A percentile compares a stretch with the other conserved stretches of the same genome.
Conservation (phyloP, 73 alveolate genomes). For the Paraurostyla sp. region DNA sequence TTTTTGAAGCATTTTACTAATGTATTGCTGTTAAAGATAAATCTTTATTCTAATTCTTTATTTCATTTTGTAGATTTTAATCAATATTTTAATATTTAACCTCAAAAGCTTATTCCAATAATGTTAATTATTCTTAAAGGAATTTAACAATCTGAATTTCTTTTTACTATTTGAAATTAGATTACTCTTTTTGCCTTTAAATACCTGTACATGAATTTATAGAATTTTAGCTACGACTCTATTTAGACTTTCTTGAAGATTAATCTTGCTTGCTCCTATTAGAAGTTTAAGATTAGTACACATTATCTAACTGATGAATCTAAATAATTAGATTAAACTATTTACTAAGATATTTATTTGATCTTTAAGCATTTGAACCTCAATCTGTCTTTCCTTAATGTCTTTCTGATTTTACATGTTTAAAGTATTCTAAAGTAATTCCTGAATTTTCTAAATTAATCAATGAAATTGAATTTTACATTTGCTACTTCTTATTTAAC, state of each 20-base stretch:
- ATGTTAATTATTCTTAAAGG: neutral
- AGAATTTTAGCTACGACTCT: no score
- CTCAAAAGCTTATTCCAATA: neutral
- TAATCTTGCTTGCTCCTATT: neutral
- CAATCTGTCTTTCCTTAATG: neutral
- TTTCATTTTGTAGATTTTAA: neutral
- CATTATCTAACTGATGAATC: neutral
- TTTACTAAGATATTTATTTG: neutral
- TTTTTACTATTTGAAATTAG: neutral
- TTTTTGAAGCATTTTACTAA: no score
- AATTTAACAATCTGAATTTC: neutral
- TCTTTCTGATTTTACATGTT: neutral
- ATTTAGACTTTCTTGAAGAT: no score
- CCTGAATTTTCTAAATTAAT: neutral
- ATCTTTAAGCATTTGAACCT: neutral
- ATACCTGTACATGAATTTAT: no score
- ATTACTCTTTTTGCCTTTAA: neutral
- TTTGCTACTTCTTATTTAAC: neutral
- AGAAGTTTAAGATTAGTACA: neutral
- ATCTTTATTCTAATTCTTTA: neutral
- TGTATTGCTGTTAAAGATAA: no score
- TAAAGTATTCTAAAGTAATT: neutral
- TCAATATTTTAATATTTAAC: neutral
- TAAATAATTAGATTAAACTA: neutral
- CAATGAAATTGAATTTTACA: neutral